Base-by-base conservation (phyloP, 129 eudicot species). In the Silybum marianum region DNA sequence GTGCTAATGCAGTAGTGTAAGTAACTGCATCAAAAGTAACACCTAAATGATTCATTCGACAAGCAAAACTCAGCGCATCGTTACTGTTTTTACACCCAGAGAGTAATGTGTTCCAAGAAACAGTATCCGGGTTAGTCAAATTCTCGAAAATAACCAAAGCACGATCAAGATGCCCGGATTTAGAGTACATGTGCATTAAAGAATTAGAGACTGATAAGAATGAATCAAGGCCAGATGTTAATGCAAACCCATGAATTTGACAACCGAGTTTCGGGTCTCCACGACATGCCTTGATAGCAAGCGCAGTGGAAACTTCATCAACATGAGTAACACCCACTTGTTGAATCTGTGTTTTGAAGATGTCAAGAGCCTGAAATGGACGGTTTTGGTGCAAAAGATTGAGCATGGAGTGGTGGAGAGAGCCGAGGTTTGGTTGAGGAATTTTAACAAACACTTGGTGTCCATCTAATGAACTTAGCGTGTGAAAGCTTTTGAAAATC, bases 181-280 rank as follows among this genome's bases (percentile, higher is more conserved):
- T 92, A 40, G 86, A 81, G 73, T 95, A 95, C 97, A 91, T 80
- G 68, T 88, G 88, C 99, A 95, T 95, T 85, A 95, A 84, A 28
- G 97, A 91, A 81, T 95, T 95, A 2, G 86, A 73, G 3, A 93
- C 98, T 8, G 91, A 73, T 28, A 90, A 44, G 84, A 78, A 86
- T 0, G 77, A 78, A 80, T 74, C 69, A 12, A 87, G 90, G 4
- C 95, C 99, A 30, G 95, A 89, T 11, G 88, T 79, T 18, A 93
- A 65, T 2, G 94, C 89, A 71, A 93, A 88, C 9, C 93, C 94
- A 21, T 95, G 99, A 44, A 93, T 72, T 72, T 91, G 93, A 71
- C 60, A 23, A 73, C 99, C 98, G 25, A 83, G 81, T 70, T 80
- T 88, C 5, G 82, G 83, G 81, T 87, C 84, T 11, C 90, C 93